A percentile compares a stretch with the other conserved stretches of the same genome.
phyloP scores from a whole-genome alignment of 2,329 filamentous ascomycete genomes.

The Claviceps fusiformis region DNA sequence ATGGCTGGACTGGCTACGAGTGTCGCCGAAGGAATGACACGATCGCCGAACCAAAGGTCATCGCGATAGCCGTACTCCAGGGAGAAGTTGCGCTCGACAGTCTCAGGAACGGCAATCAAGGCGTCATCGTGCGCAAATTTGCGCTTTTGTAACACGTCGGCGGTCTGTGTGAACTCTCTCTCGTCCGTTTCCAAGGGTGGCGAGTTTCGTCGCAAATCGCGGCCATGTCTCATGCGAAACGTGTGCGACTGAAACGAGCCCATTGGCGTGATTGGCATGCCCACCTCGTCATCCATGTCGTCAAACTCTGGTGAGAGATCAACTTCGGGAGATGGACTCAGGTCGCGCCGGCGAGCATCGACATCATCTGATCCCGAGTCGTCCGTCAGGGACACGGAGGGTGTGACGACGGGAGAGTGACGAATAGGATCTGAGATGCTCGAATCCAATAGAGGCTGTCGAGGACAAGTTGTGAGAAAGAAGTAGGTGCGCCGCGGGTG shows the following conservation, averaged over 20 bases:
- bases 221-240: slow-evolving; percentile 22
- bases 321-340: slow-evolving; percentile 86
- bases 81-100: slow-evolving; percentile 15
- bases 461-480: slow-evolving; percentile 79
- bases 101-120: slow-evolving; percentile 13
- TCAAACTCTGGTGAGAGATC: slow-evolving; percentile 82
- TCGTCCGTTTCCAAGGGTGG: slow-evolving; percentile 89
- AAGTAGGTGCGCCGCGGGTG: slow-evolving; percentile 95
- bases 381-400: slow-evolving; percentile 55
- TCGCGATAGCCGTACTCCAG: slow-evolving; percentile 28
- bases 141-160: slow-evolving; percentile 63
- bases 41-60: slow-evolving; percentile 38
- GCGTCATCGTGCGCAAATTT: slow-evolving; percentile 36
- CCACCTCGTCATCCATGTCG: slow-evolving; percentile 47
- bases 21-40: slow-evolving; percentile 21
- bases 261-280: slow-evolving; percentile 47
- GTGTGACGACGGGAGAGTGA: slow-evolving; percentile 53
- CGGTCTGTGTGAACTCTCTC: slow-evolving; percentile 92
- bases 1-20: slow-evolving; percentile 44
- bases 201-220: slow-evolving; percentile 53
- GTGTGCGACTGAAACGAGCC: slow-evolving; percentile 44
- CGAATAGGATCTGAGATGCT: slow-evolving; percentile 16
- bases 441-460: slow-evolving; percentile 58
- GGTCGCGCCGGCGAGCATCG: slow-evolving; percentile 52
- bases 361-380: slow-evolving; percentile 52